These are phyloP conservation scores for Phytophthora boehmeriae DNA, from an alignment of 352 stramenopile species.

Conservation along the genomic window DNA sequence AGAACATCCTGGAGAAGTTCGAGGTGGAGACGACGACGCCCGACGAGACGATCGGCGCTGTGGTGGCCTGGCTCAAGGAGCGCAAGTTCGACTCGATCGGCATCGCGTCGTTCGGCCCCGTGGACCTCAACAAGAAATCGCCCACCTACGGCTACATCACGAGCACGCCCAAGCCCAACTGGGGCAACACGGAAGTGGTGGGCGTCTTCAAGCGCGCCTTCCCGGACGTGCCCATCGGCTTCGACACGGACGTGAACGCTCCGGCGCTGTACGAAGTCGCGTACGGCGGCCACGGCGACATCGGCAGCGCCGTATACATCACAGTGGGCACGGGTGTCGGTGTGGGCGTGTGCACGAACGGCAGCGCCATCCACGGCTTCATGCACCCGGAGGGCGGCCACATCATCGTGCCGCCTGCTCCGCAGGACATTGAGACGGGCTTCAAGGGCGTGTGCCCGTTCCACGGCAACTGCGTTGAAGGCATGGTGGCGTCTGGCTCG, in stretches of 20 bases:
- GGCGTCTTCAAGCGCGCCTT: conserved; percentile 79
- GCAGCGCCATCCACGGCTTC: conserved; percentile 92
- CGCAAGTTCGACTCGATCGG: conserved; percentile 85
- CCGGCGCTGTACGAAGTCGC: conserved; percentile 94
- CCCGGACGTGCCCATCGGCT: conserved; percentile 77
- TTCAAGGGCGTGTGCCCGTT: conserved; percentile 90
- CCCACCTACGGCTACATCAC: conserved; percentile 94
- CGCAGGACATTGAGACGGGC: conserved; percentile 79
- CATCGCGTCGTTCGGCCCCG: conserved; percentile 95
- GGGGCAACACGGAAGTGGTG: conserved; percentile 85
- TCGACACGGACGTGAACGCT: conserved; percentile 98
- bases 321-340: conserved; percentile 96
- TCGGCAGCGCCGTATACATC: conserved; percentile 92
- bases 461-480: conserved; percentile 92
- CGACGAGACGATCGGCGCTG: conserved; percentile 79
- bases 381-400: conserved; percentile 96
- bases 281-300: conserved; percentile 76
- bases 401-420: conserved; percentile 69
- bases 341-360: conserved; percentile 94
- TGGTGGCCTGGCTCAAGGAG: conserved; percentile 84
- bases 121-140: conserved; percentile 86
- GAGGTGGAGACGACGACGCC: conserved; percentile 89
- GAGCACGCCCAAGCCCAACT: conserved; percentile 95
- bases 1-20: conserved; percentile 88
- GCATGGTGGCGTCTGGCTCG: conserved; percentile 89